Base-by-base conservation (phyloP, 257 asterid species). In the Solanum clarkiae region DNA sequence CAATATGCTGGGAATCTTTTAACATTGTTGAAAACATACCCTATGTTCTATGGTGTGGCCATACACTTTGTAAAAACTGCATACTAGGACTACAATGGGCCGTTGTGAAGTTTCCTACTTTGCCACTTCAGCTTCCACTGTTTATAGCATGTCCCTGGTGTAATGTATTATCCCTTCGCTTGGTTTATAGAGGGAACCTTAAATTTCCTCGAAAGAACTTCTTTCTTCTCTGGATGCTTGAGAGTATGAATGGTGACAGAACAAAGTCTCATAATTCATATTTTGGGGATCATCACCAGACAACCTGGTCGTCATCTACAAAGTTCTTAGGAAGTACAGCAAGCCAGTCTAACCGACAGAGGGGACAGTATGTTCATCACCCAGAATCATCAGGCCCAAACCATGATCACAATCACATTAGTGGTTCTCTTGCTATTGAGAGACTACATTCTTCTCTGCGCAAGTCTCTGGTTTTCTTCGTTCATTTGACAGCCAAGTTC, bases 141-240 rank as follows among this genome's bases (percentile, higher is more conserved):
- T 90, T 94, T 36, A 91, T 96, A 84, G 90, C 98, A 55, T 96
- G 99, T 86, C 99, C 99, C 86, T 96, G 98, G 99, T 96, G 99
- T 92, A 94, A 90, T 86, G 89, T 92, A 86, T 87, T 94, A 63
- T 94, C 98, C 13, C 92, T 88, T n/a, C 96, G 98, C 63, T 85
- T 96, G 72, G 94, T 96, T 82, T 96, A 93, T 85, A 90, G 90
- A 85, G 97, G 97, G 20, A 91, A 87, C 89, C 94, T 96, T 42
- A 96, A 85, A 86, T 96, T 93, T 81, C 99, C 99, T 47, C 95
- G 96, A 24, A 96, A 96, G 86, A 96, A 96, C 91, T 96, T 93
- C 92, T 94, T 96, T 90, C 98, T 96, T 77, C 93, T 96, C 17
- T 96, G 98, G 99, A 94, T 96, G 98, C 98, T 96, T 5, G 99